A percentile compares a stretch with the other conserved stretches of the same genome.
phyloP scores from a whole-genome alignment of 371 early-diverging fungal genomes.

The Globomyces sp. region DNA sequence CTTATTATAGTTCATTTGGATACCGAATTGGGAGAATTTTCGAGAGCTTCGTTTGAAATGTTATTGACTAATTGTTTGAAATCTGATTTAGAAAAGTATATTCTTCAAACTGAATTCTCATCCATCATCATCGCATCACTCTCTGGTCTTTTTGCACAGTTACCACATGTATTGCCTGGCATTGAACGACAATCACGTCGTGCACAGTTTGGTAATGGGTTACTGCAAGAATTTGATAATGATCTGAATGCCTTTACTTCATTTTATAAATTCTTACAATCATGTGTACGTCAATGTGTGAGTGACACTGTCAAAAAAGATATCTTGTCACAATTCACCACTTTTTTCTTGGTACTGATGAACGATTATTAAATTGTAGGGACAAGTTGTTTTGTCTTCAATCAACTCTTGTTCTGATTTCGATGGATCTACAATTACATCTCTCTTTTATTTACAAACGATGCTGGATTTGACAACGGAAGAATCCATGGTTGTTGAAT shows the following conservation, averaged over 20 bases:
- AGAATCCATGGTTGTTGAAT: constrained; percentile 67
- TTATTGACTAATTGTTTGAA: constrained; percentile 52
- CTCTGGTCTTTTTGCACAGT: constrained; percentile 87
- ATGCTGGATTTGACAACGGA: constrained; percentile 75
- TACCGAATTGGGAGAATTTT: constrained; percentile 76
- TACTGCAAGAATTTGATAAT: constrained; percentile 53
- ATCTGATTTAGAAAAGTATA: constrained; percentile 72
- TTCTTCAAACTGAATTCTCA: constrained; percentile 78
- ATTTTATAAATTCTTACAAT: constrained; percentile 80
- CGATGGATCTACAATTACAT: constrained; percentile 88
- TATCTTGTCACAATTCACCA: constrained; percentile 65
- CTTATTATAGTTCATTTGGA: constrained; percentile 84
- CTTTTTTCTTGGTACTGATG: constrained; percentile 65
- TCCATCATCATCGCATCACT: constrained; percentile 77
- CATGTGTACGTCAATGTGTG: constrained; percentile 76
- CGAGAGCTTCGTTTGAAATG: constrained; percentile 89
- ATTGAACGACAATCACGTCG: not conserved
- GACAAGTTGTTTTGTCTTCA: constrained; percentile 79
- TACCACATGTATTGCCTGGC: constrained; percentile 58
- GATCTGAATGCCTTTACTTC: constrained; percentile 78
- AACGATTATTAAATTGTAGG: too few relatives aligned
- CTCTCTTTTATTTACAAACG: constrained; percentile 82
- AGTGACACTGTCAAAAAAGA: constrained; percentile 62
- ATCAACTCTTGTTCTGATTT: constrained; percentile 83
- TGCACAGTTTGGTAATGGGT: not conserved